These are phyloP conservation scores for Penium margaritaceum DNA, from an alignment of 139 green algal species.

Conservation along the genomic window DNA sequence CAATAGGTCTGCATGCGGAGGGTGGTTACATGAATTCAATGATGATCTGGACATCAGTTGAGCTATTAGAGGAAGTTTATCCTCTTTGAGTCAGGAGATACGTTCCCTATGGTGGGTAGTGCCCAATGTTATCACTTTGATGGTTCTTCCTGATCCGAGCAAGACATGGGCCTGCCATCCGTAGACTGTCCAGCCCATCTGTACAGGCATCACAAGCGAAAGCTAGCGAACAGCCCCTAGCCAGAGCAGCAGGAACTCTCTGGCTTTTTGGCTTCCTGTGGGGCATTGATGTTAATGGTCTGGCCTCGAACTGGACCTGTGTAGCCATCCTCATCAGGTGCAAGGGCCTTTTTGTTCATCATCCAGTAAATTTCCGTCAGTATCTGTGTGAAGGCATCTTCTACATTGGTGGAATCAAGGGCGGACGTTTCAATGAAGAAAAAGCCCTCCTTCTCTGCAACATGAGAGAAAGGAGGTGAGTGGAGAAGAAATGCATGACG, in stretches of 20 bases:
- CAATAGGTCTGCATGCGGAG: too few species aligned
- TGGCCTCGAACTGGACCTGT: background rate
- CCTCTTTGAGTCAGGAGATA: too few species aligned
- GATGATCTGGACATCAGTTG: too few species aligned
- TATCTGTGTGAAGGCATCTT: constrained; percentile 21
- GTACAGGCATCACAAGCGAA: too few species aligned
- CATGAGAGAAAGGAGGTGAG: background rate
- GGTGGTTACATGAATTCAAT: too few species aligned
- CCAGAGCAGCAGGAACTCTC: background rate
- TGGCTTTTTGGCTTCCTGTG: background rate
- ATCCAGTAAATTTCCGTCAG: constrained; percentile 34
- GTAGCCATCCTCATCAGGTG: background rate
- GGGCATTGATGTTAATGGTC: constrained; percentile 8
- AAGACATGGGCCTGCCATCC: too few species aligned
- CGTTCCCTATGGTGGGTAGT: too few species aligned
- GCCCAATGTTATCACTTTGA: too few species aligned
- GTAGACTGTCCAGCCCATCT: too few species aligned
- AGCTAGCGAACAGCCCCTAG: too few species aligned
- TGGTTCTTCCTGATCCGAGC: too few species aligned
- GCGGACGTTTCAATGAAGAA: constrained; percentile 30
- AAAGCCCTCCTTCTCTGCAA: constrained; percentile 28
- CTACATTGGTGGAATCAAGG: constrained; percentile 29
- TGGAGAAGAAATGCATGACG: background rate
- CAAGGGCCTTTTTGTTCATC: constrained; percentile 8
- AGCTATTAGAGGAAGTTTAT: too few species aligned